phyloP scores from a whole-genome alignment of 2,329 filamentous ascomycete genomes.

The Stagonosporopsis rhizophila region DNA sequence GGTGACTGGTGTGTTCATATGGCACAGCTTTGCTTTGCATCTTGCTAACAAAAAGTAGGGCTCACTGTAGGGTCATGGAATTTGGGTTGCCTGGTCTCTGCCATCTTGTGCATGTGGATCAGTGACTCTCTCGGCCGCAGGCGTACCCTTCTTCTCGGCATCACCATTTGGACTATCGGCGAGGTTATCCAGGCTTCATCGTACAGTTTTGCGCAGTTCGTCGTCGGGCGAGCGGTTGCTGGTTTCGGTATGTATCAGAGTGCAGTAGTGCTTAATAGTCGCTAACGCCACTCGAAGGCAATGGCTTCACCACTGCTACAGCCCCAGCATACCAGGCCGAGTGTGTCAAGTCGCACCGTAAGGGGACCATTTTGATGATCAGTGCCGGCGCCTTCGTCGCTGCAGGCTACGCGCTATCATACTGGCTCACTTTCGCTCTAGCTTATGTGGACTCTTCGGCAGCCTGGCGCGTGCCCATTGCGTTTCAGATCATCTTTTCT shows the following conservation, averaged over 20 bases:
- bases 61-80: conserved; percentile 43
- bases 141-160: conserved; percentile 58
- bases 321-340: conserved; percentile 62
- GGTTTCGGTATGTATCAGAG: conserved; percentile 54
- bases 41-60: conserved; percentile 22
- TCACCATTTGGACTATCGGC: conserved; percentile 58
- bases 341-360: conserved; percentile 52
- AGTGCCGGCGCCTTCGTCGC: conserved; percentile 60
- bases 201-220: conserved; percentile 57
- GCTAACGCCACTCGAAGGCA: conserved; percentile 44
- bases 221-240: conserved; percentile 58
- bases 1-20: conserved; percentile 30
- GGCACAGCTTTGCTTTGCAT: not conserved
- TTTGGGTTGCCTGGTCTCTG: conserved; percentile 66
- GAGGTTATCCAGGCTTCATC: conserved; percentile 58
- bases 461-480: conserved; percentile 63
- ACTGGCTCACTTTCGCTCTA: conserved; percentile 63
- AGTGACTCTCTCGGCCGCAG: conserved; percentile 60
- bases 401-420: conserved; percentile 57
- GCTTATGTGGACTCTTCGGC: conserved; percentile 51
- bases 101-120: conserved; percentile 57
- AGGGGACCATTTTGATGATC: conserved; percentile 58
- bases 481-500: conserved; percentile 65
- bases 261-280: not conserved
- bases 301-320: conserved; percentile 61